A percentile compares a stretch with the other conserved stretches of the same genome.
These are phyloP conservation scores for Lactarius vividus DNA, from an alignment of 768 basidiomycete genomes.

Conservation along the genomic window DNA sequence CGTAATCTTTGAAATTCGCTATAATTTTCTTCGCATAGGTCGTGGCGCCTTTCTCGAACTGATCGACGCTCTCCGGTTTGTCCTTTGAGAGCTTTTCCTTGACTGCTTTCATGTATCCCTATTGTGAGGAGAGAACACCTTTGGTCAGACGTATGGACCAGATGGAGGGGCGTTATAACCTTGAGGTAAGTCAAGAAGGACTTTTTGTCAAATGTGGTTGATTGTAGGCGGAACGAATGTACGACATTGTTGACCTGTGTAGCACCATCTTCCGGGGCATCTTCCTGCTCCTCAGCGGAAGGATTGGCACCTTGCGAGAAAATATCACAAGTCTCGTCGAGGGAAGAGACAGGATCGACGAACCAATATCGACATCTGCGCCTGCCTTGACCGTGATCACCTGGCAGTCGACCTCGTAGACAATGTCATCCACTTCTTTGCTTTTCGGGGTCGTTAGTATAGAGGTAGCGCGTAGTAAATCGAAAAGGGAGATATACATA, in stretches of 20 bases:
- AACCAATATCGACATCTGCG: slow-evolving; percentile 86
- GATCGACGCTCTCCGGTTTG: slow-evolving; percentile 49
- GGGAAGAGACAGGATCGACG: slow-evolving; percentile 28
- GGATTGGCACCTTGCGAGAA: slow-evolving; percentile 76
- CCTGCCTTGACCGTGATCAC: slow-evolving; percentile 69
- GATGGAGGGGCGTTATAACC: slow-evolving; percentile 39
- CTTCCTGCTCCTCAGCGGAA: slow-evolving; percentile 83
- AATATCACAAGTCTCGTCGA: neutral
- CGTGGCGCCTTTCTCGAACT: slow-evolving; percentile 80
- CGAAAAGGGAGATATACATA: slow-evolving; percentile 48
- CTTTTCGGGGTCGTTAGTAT: slow-evolving; percentile 39
- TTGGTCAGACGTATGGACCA: slow-evolving; percentile 7
- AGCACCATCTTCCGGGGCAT: slow-evolving; percentile 78
- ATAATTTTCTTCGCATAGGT: slow-evolving; percentile 86
- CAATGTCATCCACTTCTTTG: slow-evolving; percentile 73
- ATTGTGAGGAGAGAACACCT: slow-evolving; percentile 3
- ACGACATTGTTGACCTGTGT: slow-evolving; percentile 82
- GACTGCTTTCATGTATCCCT: slow-evolving; percentile 94
- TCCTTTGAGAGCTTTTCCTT: slow-evolving; percentile 57
- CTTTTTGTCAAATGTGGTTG: slow-evolving; percentile 88
- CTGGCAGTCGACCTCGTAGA: slow-evolving; percentile 84
- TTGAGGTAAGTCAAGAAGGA: slow-evolving; percentile 80
- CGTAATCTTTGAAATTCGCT: slow-evolving; percentile 87
- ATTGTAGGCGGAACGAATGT: slow-evolving; percentile 85
- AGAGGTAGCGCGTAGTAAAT: neutral